phyloP scores from a whole-genome alignment of 176 grass and related monocot genomes.

The Phoenix dactylifera region DNA sequence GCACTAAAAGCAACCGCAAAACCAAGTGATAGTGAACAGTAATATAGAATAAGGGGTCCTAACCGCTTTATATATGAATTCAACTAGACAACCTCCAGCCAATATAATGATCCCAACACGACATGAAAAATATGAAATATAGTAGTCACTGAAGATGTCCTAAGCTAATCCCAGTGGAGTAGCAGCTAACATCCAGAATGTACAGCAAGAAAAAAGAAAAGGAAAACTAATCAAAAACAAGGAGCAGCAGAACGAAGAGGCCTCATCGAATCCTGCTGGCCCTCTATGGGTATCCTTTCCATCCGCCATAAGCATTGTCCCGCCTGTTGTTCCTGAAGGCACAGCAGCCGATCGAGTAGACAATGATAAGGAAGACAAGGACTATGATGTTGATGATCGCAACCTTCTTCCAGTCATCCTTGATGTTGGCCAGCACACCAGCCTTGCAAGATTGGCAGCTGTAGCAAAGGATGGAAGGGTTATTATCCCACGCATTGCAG shows the following conservation, averaged over 20 bases:
- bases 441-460: slow-evolving; percentile 74
- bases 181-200: too few relatives aligned
- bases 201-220: too few relatives aligned
- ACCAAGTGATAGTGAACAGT: too few relatives aligned
- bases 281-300: slow-evolving; percentile 42
- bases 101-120: too few relatives aligned
- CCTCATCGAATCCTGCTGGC: background rate
- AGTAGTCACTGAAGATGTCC: too few relatives aligned
- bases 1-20: too few relatives aligned
- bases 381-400: slow-evolving; percentile 46
- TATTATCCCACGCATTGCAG: slow-evolving; percentile 36
- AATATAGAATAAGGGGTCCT: too few relatives aligned
- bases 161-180: too few relatives aligned
- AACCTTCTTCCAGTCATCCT: slow-evolving; percentile 57
- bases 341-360: slow-evolving; percentile 84
- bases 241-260: background rate
- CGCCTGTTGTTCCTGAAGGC: slow-evolving; percentile 73
- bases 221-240: background rate
- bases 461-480: slow-evolving; percentile 43
- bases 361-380: slow-evolving; percentile 69
- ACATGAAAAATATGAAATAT: too few relatives aligned
- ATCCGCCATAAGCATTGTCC: slow-evolving; percentile 34
- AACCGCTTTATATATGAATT: too few relatives aligned
- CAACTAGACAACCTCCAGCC: too few relatives aligned
- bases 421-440: slow-evolving; percentile 50